Evolutionary conservation across 805 yeast species (phyloP), one percentile per base, ranked within the genome.

Genomic region (Starmerella bombicola): DNA sequence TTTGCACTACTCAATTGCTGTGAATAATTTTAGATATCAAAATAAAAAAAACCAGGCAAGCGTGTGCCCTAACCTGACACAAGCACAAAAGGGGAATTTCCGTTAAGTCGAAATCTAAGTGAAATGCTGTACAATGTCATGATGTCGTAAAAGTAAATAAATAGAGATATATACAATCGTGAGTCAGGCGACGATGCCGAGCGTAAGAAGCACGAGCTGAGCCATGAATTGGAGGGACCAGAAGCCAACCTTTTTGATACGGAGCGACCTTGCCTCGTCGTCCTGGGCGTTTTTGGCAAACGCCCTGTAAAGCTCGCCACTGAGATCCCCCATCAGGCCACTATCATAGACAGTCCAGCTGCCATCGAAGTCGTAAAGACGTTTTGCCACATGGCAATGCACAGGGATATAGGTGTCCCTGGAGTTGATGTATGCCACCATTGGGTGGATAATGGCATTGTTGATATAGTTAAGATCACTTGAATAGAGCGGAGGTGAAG

Each of bases 271-370:
- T 28, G 75, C 74, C 50, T 82, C 81, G 50, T 91, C 96, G 58
- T 91, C 93, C 9, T 79, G 79, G 17, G 84, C 94, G 54, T 86
- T 86, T 33, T 77, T 71, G 2, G 78, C 95, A 61, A 91, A 84
- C 15, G 91, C 85, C 50, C 84, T 85, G 60, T 88, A 88, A 4
- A 88, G 91, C 50, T 83, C 93, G 23, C 77, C 77, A 22, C 91
- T 79, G 37, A 91, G 68, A 55, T 88, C 96, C 55, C 81, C 91
- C 94, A 88, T 84, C 45, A 91, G 65, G 38, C 79, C 66, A 21
- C 91, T 79, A 57, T 91, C 98, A 59, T 85, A 91, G 3, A 84
- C 68, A 1, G 98, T 88, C 98, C 98, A 91, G 6, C 94, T 74
- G 0, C 98, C 98, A 53, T 82, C 85, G 58, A 91, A 91, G 55